Evolutionary conservation across 2,329 filamentous ascomycete genomes (phyloP).

Genomic region (Phaeosphaeriaceae sp.): DNA sequence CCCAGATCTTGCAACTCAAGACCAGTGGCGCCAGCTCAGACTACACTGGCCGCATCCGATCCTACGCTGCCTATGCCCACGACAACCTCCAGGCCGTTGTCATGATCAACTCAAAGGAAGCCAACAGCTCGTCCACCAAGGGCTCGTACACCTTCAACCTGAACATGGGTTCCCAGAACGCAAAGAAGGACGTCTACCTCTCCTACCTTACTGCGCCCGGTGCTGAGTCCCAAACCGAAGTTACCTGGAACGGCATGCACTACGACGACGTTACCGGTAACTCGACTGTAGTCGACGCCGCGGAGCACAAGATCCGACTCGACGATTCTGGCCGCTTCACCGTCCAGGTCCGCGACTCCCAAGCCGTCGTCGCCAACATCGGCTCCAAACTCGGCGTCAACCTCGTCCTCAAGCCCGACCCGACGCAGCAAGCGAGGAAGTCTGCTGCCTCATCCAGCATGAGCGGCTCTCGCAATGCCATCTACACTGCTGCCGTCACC

Average conservation of each 20-base stretch:
- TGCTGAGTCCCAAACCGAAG: slow-evolving; percentile 51
- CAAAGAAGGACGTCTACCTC: slow-evolving; percentile 54
- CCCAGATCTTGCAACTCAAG: slow-evolving; percentile 50
- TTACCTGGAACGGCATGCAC: slow-evolving; percentile 57
- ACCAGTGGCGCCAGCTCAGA: slow-evolving; percentile 37
- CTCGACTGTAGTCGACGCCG: slow-evolving; percentile 44
- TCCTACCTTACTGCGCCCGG: slow-evolving; percentile 57
- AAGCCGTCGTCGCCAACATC: slow-evolving; percentile 57
- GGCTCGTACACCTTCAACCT: slow-evolving; percentile 51
- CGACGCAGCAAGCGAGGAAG: slow-evolving; percentile 36
- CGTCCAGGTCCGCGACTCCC: slow-evolving; percentile 51
- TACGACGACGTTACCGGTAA: slow-evolving; percentile 53
- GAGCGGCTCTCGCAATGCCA: slow-evolving; percentile 16
- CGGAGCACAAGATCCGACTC: slow-evolving; percentile 33
- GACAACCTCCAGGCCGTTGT: slow-evolving; percentile 52
- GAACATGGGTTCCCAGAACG: slow-evolving; percentile 48
- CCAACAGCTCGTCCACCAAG: slow-evolving; percentile 51
- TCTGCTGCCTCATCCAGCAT: slow-evolving; percentile 24
- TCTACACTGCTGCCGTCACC: slow-evolving; percentile 15
- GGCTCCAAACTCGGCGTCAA: slow-evolving; percentile 48
- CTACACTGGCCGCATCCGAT: slow-evolving; percentile 53
- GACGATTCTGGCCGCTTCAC: slow-evolving; percentile 30
- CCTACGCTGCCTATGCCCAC: slow-evolving; percentile 56
- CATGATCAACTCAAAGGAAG: slow-evolving; percentile 56
- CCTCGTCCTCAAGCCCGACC: slow-evolving; percentile 36